Base-by-base conservation (phyloP, 345 rosid species). In the Euphorbia pulcherrima region DNA sequence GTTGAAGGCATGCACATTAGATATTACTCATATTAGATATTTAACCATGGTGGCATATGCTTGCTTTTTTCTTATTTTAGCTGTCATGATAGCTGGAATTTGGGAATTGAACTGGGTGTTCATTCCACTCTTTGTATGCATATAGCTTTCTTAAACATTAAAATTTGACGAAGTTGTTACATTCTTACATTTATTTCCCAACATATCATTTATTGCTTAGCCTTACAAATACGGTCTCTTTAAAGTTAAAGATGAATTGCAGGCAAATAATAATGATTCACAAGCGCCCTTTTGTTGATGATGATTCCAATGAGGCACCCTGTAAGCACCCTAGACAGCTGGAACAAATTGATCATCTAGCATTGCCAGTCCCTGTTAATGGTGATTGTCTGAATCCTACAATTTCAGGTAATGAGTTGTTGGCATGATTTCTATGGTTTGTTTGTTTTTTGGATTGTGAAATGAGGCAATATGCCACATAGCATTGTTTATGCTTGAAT, bases 241-340 rank as follows among this genome's bases (percentile, higher is more conserved):
- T 27, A 26, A 33, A 59, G 17, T 18, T 35, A 23, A 14, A 8
- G 33, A 8, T 21, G 27, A 73, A 26, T 30, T 73, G 62, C 58
- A 73, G 72, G n/a, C 29, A 23, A 64, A 16, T 21, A 87, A 50
- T 29, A 33, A 72, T 87, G 92, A 74, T 79, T 67, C 79, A 79
- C 63, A 85, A 87, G 64, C 80, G 92, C 29, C 68, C 88, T 68
- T 79, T 75, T 40, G 47, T 44, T 56, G 84, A 81, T 59, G 88
- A 80, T 67, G 81, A 75, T 48, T 75, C 76, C 20, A 73, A 75
- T 26, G 82, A 78, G 67, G 60, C 73, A 35, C 60, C 85, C 18
- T 69, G 54, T 69, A 87, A 85, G 87, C 82, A 76, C 29, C 78
- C 69, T 52, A 81, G 83, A 64, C 79, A 62, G 35, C 65, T 78